Evolutionary conservation across 148 eudicot genomes (phyloP).

Genomic region (Hydrangea macrophylla): DNA sequence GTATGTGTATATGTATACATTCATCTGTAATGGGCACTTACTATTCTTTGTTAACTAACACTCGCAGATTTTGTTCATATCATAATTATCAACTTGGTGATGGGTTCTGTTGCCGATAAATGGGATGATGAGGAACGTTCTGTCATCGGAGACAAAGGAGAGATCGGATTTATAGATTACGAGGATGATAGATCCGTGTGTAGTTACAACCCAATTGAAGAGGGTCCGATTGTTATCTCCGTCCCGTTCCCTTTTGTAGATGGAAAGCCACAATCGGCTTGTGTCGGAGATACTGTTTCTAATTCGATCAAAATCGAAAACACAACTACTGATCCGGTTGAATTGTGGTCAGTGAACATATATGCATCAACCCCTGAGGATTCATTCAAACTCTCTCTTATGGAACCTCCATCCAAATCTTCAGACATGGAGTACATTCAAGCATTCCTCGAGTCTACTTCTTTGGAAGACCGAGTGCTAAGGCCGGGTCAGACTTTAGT

Average conservation of each 20-base stretch:
- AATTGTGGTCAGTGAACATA: conserved; percentile 58
- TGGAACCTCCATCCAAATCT: conserved; percentile 60
- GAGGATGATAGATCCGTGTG: conserved; percentile 57
- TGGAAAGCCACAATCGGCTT: conserved; percentile 65
- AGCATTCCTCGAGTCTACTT: conserved; percentile 49
- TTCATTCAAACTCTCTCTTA: conserved; percentile 65
- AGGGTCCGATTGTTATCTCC: conserved; percentile 61
- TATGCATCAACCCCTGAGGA: conserved; percentile 81
- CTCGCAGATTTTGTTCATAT: neutral
- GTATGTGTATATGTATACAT: neutral
- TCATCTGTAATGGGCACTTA: neutral
- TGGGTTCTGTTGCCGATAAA: conserved; percentile 31
- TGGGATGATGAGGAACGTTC: conserved; percentile 69
- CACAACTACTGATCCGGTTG: conserved; percentile 53
- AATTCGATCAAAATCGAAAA: conserved; percentile 59
- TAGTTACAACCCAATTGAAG: conserved; percentile 54
- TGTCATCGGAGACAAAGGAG: conserved; percentile 71
- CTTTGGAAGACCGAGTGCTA: conserved; percentile 69
- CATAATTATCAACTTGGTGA: conserved; percentile 6
- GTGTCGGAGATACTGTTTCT: conserved; percentile 44
- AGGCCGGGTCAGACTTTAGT: conserved; percentile 49
- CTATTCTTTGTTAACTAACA: neutral
- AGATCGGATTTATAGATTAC: conserved; percentile 67
- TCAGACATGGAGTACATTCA: conserved; percentile 37
- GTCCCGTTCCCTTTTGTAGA: conserved; percentile 69